Evolutionary conservation across 768 basidiomycete species (phyloP), one percentile per base, ranked within the genome.

Genomic region (Neoboletus subvelutipes): DNA sequence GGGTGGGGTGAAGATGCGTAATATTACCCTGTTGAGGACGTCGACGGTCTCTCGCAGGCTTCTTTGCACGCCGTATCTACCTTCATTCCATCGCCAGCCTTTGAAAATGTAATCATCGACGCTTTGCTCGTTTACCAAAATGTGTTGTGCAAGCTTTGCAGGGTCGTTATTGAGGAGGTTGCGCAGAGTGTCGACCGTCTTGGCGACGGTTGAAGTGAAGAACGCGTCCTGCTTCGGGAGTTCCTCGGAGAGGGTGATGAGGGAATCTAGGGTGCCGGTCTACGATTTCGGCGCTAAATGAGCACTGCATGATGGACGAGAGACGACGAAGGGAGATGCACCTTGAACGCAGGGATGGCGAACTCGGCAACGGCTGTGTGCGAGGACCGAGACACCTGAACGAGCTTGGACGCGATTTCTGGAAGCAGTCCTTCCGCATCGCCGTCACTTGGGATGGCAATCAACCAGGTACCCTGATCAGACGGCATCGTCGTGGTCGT

Each of bases 391-490:
- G 83, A 79, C 56, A 82, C 81, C 29, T 83, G 77, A 20, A 74
- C 71, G 37, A 94, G 78, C 68, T 89, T 91, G 22, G 83, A 70
- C 11, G 77, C 45, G 18, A 92, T 67, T 59, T 90, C 88, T 61
- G 87, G 84, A 46, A 80, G 72, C 31, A 91, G 74, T 7, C 86
- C 85, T 57, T 91, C 90, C 0, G 92, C 80, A 65, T 97, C 92
- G 20, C 91, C 92, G 71, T 93, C 87, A 61, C 86, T 82, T 13
- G 95, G 95, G 3, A 92, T 84, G 42, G 94, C 80, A 58, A 97
- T 80, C 62, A 98, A 76, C 95, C 95, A 98, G 64, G 93, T 95
- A 61, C 90, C 90, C 72, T 95, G 88, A 79, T 97, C 94, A 69
- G 93, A 95, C 56, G 94, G 94, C 94, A 97, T 97, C 58, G 61